These are phyloP conservation scores for Takakia lepidozioides DNA, from an alignment of 225 moss, liverwort and hornwort species.

Conservation along the genomic window DNA sequence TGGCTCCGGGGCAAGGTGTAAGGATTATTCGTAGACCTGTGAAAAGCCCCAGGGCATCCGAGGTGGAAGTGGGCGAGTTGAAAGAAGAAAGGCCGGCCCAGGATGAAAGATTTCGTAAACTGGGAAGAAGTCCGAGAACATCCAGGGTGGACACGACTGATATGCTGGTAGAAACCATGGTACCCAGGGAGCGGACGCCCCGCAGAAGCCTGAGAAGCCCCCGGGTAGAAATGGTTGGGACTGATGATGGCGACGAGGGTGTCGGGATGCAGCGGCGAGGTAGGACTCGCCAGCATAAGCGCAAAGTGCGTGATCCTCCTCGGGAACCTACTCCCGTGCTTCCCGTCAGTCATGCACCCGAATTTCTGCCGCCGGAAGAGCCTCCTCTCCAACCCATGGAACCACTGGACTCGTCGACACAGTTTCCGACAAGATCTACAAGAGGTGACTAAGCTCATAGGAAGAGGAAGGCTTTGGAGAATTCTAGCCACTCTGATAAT, in stretches of 20 bases:
- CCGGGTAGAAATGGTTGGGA: constrained; percentile 34
- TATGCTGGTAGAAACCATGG: constrained; percentile 24
- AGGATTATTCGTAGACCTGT: constrained; percentile 19
- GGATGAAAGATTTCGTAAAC: constrained; percentile 23
- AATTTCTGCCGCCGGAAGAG: constrained; percentile 35
- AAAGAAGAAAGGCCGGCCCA: constrained; percentile 34
- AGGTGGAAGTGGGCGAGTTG: constrained; percentile 21
- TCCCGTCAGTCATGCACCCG: constrained; percentile 34
- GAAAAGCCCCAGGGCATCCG: constrained; percentile 22
- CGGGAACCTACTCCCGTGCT: constrained; percentile 22
- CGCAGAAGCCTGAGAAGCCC: constrained; percentile 46
- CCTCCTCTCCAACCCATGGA: constrained; percentile 13
- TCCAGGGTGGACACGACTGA: constrained; percentile 15
- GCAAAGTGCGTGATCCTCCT: constrained; percentile 38
- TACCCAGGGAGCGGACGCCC: constrained; percentile 18
- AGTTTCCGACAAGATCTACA: constrained; percentile 22
- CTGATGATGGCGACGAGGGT: constrained; percentile 37
- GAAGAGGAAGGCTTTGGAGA: no score
- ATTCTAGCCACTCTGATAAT: no score
- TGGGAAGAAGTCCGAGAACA: constrained; percentile 26
- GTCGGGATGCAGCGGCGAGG: constrained; percentile 19
- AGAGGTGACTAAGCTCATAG: constrained; percentile 23
- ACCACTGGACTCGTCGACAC: constrained; percentile 19
- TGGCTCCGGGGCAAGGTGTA: constrained; percentile 11
- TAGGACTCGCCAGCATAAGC: constrained; percentile 33